Conservation (phyloP, 371 early-diverging fungal genomes). For the Dichotomocladium elegans region DNA sequence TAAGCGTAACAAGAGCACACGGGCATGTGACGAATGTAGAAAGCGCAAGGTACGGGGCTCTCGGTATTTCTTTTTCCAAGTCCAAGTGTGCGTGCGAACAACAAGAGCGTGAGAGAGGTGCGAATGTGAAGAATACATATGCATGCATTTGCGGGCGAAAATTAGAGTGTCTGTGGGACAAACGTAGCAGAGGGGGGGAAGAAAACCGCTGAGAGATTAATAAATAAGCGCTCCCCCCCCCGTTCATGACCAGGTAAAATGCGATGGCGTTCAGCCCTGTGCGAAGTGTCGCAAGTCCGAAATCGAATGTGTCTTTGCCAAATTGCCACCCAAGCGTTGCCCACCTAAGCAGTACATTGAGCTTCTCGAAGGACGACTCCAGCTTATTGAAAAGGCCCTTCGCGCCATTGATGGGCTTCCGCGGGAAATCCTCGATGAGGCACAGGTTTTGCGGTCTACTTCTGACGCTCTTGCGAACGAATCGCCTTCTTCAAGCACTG, state of each 20-base stretch:
- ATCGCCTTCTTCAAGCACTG: too few species aligned
- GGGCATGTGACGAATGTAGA: slow-evolving; percentile 50
- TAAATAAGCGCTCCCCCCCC: too few species aligned
- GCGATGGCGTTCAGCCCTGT: slow-evolving; percentile 50
- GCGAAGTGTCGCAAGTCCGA: slow-evolving; percentile 36
- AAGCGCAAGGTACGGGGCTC: slow-evolving; percentile 54
- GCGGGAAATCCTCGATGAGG: slow-evolving; percentile 22
- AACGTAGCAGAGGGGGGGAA: slow-evolving; percentile 4
- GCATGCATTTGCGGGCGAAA: background rate
- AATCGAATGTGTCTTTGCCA: slow-evolving; percentile 38
- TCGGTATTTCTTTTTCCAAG: background rate
- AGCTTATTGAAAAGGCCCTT: slow-evolving; percentile 41
- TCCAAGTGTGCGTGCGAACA: background rate
- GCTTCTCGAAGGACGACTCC: slow-evolving; percentile 37
- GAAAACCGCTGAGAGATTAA: too few species aligned
- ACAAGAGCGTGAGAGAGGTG: background rate
- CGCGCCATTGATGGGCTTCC: slow-evolving; percentile 27
- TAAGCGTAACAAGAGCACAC: slow-evolving; percentile 38
- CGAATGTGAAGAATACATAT: background rate
- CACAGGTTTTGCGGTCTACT: slow-evolving; percentile 4
- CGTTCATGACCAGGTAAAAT: slow-evolving; percentile 39
- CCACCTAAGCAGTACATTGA: slow-evolving; percentile 50
- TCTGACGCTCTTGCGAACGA: too few species aligned
- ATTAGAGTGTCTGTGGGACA: background rate
- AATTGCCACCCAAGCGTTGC: slow-evolving; percentile 39